Base-by-base conservation (phyloP, 305 asterid genomes). In the Fraxinus baroniana region DNA sequence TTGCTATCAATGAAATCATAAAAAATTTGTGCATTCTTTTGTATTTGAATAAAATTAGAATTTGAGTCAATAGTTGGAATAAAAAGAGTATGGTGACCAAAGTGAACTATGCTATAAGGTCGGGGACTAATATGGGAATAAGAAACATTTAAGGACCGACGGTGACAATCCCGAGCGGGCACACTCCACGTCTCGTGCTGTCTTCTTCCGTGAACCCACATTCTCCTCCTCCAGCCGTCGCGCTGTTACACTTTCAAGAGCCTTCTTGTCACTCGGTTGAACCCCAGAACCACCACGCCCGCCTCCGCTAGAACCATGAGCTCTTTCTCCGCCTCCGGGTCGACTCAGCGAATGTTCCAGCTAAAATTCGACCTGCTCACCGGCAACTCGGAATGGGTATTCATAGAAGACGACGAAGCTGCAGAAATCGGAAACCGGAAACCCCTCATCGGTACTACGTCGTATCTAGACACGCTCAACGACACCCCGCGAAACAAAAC, bases 391-490 rank as follows among this genome's bases (percentile, higher is more conserved):
- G 98, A 95, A 84, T 94, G 98, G 99, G 70, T 95, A 46, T 91
- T 95, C 49, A 91, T 95, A 49, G 85, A 78, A 35, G 92, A 82
- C 39, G 83, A 78, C 8, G 88, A 79, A 76, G 78, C 75, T 33
- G 80, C 80, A 35, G 86, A 60, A 39, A 84, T 82, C 44, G 76
- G 83, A 57, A 88, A 66, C 87, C 44, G 76, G 84, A 66, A 88
- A 66, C 87, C 94, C 77, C 90, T 91, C 49, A 93, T 95, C 26
- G 92, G 97, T 30, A 83, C 92, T 39, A 95, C 97, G 30, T 93
- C 97, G 52, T 94, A 92, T 76, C 94, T 93, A 17, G 97, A 94
- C 90, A 94, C 94, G 99, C 98, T 94, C 82, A 95, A 95, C 78
- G 99, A 95, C 77, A 79, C 92, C 77, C 88, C 82, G 22, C 94